A percentile compares a stretch with the other conserved stretches of the same genome.
phyloP scores from a whole-genome alignment of 1,284 basidiomycete species.

The Ustilago cynodontis region DNA sequence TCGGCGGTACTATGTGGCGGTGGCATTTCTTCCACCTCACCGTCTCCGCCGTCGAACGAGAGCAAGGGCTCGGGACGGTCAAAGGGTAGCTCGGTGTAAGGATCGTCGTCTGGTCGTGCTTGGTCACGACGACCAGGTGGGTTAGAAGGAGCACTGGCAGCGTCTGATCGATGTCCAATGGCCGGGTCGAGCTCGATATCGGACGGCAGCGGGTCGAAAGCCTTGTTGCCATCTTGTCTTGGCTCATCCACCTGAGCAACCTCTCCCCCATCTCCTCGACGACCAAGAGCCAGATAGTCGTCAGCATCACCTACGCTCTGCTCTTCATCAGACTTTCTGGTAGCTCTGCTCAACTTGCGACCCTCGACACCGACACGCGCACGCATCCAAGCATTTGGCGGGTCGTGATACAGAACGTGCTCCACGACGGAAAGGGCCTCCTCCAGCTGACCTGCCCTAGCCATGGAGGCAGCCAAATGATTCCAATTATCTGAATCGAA shows the following conservation, averaged over 20 bases:
- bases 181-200: slow-evolving; percentile 19
- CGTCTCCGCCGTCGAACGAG: background rate
- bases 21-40: background rate
- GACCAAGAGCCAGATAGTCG: background rate
- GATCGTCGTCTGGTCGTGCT: slow-evolving; percentile 32
- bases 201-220: slow-evolving; percentile 25
- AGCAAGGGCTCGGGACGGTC: slow-evolving; percentile 8
- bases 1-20: no score
- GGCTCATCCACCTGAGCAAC: background rate
- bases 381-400: slow-evolving; percentile 31
- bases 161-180: slow-evolving; percentile 19
- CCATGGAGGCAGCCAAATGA: slow-evolving; percentile 80
- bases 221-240: background rate
- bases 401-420: slow-evolving; percentile 74
- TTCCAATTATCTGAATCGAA: slow-evolving; percentile 97
- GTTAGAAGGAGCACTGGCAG: slow-evolving; percentile 15
- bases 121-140: slow-evolving; percentile 39
- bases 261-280: background rate
- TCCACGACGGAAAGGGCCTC: slow-evolving; percentile 88
- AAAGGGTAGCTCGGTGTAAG: slow-evolving; percentile 33
- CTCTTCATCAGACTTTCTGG: background rate
- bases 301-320: background rate
- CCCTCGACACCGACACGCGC: slow-evolving; percentile 1
- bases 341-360: background rate
- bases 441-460: slow-evolving; percentile 82